These are phyloP conservation scores for Davidsoniella australis DNA, from an alignment of 2,329 filamentous ascomycete genomes.

Conservation along the genomic window DNA sequence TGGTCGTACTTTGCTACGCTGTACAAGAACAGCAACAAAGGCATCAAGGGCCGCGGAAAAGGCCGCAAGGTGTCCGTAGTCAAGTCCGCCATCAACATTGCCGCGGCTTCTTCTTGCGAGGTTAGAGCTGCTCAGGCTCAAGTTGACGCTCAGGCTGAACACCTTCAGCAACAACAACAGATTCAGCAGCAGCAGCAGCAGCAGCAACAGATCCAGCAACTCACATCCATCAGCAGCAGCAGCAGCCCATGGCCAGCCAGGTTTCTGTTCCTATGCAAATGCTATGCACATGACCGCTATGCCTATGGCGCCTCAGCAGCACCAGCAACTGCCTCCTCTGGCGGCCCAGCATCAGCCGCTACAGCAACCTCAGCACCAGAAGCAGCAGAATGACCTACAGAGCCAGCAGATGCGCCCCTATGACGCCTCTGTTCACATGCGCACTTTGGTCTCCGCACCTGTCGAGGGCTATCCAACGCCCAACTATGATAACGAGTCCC, in stretches of 20 bases:
- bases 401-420: not conserved
- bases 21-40: constrained; percentile 98
- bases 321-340: not conserved
- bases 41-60: constrained; percentile 89
- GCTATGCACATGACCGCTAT: not conserved
- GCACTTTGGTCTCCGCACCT: not conserved
- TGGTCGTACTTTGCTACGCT: constrained; percentile 70
- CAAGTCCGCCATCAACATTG: constrained; percentile 13
- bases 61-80: constrained; percentile 45
- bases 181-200: not conserved
- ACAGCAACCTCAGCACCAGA: not conserved
- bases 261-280: not conserved
- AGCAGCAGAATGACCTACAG: not conserved
- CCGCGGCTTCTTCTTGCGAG: too few species aligned
- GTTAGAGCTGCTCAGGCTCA: too few species aligned
- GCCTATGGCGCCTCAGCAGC: not conserved
- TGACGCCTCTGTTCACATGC: constrained; percentile 2
- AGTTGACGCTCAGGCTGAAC: too few species aligned
- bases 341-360: not conserved
- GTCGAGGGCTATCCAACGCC: not conserved
- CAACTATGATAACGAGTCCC: not conserved
- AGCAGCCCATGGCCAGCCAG: not conserved
- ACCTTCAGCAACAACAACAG: too few species aligned
- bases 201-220: not conserved
- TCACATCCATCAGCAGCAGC: not conserved